Evolutionary conservation across 2,329 filamentous ascomycete species (phyloP).

Genomic region (Aspergillus carbonarius): DNA sequence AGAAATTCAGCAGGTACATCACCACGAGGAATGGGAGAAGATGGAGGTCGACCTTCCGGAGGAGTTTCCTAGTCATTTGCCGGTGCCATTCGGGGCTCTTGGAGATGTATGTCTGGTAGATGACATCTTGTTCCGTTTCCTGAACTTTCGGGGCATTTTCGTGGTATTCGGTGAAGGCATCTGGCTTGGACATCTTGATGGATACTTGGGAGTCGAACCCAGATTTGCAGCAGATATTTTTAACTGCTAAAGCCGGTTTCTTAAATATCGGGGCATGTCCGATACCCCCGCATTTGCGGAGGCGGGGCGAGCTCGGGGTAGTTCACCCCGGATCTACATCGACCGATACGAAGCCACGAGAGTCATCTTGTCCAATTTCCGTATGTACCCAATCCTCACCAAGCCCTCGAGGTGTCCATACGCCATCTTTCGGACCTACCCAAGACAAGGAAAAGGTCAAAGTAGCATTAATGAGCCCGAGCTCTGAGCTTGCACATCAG

Average conservation of each 20-base stretch:
- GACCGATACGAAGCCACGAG: too few species aligned
- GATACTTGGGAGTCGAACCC: background rate
- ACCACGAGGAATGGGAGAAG: constrained; percentile 31
- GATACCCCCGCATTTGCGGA: background rate
- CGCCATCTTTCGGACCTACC: too few species aligned
- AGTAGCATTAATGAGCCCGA: background rate
- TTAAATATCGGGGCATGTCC: background rate
- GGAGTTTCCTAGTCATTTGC: constrained; percentile 23
- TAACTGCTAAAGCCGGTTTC: too few species aligned
- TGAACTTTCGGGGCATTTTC: background rate
- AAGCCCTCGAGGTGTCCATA: background rate
- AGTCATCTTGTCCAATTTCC: too few species aligned
- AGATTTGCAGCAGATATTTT: background rate
- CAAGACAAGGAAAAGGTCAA: background rate
- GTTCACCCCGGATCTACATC: background rate
- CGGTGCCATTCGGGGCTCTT: constrained; percentile 29
- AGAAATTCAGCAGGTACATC: constrained; percentile 35
- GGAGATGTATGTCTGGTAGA: constrained; percentile 27
- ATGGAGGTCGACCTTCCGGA: constrained; percentile 30
- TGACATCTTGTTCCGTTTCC: constrained; percentile 20
- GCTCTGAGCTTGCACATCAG: constrained; percentile 22
- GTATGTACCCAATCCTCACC: background rate
- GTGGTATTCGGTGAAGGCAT: background rate
- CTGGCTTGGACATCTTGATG: background rate
- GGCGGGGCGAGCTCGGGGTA: background rate